Conservation (phyloP, 192 early-diverging fungal species). For the Backusella macrospora region DNA sequence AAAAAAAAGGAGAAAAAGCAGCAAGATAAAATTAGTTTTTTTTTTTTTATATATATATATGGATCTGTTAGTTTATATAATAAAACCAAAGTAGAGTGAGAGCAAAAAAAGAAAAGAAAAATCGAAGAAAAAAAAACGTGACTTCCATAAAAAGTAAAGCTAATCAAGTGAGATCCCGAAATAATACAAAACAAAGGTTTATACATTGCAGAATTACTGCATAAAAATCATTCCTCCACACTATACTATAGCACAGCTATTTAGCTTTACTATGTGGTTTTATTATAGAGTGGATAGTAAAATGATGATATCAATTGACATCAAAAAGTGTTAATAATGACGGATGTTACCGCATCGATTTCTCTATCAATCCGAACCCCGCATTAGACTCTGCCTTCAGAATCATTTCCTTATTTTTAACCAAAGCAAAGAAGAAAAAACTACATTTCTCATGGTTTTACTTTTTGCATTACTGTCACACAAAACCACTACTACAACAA, state of each 20-base stretch:
- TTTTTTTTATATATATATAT: no score
- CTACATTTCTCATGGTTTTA: conserved; percentile 2
- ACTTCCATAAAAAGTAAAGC: background rate
- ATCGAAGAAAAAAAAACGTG: background rate
- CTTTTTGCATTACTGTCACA: conserved; percentile 1
- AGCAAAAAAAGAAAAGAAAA: background rate
- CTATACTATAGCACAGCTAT: no score
- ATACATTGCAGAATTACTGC: background rate
- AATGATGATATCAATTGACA: background rate
- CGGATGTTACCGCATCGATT: conserved; percentile 4
- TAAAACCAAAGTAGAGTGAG: background rate
- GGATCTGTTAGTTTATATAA: conserved; percentile 1
- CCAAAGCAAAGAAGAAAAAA: no score
- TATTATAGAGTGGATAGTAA: background rate
- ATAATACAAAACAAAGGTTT: background rate
- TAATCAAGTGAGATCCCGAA: background rate
- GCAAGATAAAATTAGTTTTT: background rate
- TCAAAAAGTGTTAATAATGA: background rate
- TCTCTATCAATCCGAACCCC: conserved; percentile 2
- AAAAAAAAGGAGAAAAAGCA: conserved; percentile 2
- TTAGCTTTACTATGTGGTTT: background rate
- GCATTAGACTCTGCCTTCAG: background rate
- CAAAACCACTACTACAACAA: background rate
- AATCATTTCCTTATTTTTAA: no score
- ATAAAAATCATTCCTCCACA: no score